Evolutionary conservation across 2,329 filamentous ascomycete species (phyloP).

Genomic region (Hypoxylon sp.): DNA sequence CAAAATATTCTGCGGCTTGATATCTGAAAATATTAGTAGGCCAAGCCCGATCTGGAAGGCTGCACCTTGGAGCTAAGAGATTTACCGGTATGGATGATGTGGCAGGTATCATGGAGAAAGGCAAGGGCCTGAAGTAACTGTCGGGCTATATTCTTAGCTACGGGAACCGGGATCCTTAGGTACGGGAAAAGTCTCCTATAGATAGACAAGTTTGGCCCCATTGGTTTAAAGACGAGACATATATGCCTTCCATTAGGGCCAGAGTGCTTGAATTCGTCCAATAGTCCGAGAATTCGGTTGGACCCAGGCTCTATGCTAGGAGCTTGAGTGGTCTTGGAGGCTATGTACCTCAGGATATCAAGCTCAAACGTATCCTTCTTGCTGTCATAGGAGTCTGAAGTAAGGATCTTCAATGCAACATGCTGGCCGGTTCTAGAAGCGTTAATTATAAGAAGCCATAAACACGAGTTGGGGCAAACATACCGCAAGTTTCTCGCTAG

Average conservation of each 20-base stretch:
- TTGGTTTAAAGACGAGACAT: neutral
- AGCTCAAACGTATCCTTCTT: neutral
- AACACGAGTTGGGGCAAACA: neutral
- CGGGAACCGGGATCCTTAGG: neutral
- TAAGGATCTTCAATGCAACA: neutral
- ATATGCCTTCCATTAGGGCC: neutral
- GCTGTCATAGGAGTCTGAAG: neutral
- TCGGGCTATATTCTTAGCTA: constrained; percentile 1
- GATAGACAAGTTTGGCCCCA: neutral
- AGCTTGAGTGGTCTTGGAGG: neutral
- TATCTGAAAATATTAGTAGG: neutral
- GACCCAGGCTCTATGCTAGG: neutral
- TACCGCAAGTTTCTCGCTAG: neutral
- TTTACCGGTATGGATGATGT: neutral
- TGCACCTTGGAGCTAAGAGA: neutral
- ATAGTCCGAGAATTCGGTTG: neutral
- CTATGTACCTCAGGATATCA: neutral
- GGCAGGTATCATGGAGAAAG: neutral
- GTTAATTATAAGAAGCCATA: neutral
- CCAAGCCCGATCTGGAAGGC: neutral
- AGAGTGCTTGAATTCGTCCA: neutral
- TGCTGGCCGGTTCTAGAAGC: neutral
- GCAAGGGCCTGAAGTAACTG: neutral
- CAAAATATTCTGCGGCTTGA: neutral
- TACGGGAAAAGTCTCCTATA: neutral